Percentiles rank a stretch among this genome's conserved stretches.
Conservation (phyloP, 257 asterid species). For the Asclepias syriaca region DNA sequence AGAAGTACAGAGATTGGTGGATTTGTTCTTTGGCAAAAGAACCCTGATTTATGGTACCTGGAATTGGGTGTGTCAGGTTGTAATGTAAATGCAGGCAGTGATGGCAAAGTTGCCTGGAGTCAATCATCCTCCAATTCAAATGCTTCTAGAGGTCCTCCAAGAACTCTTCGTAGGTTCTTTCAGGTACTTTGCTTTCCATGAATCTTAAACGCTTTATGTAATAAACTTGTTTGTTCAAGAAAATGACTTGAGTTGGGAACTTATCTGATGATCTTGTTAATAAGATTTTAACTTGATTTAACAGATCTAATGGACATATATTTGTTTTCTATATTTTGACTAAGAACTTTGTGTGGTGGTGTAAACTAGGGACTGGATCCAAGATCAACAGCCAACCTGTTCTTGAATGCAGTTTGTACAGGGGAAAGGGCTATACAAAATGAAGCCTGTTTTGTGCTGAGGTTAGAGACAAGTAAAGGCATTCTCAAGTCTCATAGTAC, state of each 20-base stretch:
- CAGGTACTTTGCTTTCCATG: constrained; percentile 45
- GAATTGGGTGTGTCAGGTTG: constrained; percentile 70
- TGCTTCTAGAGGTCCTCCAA: constrained; percentile 71
- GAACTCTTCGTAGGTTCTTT: constrained; percentile 80
- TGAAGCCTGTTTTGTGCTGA: constrained; percentile 72
- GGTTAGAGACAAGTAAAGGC: constrained; percentile 52
- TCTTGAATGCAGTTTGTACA: constrained; percentile 62
- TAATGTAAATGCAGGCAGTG: constrained; percentile 81
- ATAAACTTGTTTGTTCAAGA: too few species aligned
- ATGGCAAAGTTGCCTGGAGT: constrained; percentile 79
- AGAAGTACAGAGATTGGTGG: constrained; percentile 61
- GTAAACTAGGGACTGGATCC: constrained; percentile 75
- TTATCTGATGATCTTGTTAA: neutral
- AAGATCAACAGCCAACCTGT: constrained; percentile 80
- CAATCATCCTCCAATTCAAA: constrained; percentile 56
- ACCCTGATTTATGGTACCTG: constrained; percentile 85
- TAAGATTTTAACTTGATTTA: too few species aligned
- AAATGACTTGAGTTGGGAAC: neutral
- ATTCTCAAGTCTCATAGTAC: constrained; percentile 68
- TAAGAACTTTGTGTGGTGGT: neutral
- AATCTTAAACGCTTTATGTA: neutral
- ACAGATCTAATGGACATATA: too few species aligned
- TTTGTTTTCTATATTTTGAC: neutral
- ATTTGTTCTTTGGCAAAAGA: constrained; percentile 89
- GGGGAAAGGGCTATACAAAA: constrained; percentile 60